Evolutionary conservation across 2,329 filamentous ascomycete species (phyloP).

Genomic region (Cercospora sojina): DNA sequence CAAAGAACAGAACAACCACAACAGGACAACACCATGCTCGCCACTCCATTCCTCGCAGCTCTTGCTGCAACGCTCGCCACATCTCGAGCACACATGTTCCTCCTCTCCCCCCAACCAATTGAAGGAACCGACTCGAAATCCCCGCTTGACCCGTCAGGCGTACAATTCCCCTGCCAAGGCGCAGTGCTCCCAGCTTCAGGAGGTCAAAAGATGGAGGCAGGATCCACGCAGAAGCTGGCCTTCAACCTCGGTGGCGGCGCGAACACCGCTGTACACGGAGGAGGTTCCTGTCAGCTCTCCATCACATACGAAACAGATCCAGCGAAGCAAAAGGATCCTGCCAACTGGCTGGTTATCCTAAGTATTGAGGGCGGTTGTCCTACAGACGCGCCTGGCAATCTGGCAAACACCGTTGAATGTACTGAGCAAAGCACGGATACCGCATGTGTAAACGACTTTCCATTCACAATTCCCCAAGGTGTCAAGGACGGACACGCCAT

Average conservation of each 20-base stretch:
- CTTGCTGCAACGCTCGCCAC: not conserved
- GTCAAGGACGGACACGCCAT: slow-evolving; percentile 75
- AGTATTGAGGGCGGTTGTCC: slow-evolving; percentile 87
- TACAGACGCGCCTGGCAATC: slow-evolving; percentile 58
- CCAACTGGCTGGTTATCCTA: slow-evolving; percentile 85
- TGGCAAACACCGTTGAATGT: slow-evolving; percentile 19
- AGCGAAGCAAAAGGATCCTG: slow-evolving; percentile 53
- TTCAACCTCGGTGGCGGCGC: slow-evolving; percentile 53
- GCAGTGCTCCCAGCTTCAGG: slow-evolving; percentile 49
- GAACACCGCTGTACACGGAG: slow-evolving; percentile 78
- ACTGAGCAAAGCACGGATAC: slow-evolving; percentile 30
- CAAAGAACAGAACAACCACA: not conserved
- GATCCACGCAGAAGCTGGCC: slow-evolving; percentile 59
- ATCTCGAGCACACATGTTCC: slow-evolving; percentile 67
- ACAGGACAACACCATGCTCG: not conserved
- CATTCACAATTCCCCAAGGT: slow-evolving; percentile 68
- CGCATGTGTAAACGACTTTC: slow-evolving; percentile 55
- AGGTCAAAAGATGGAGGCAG: slow-evolving; percentile 59
- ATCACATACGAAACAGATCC: slow-evolving; percentile 75
- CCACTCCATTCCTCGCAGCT: not conserved
- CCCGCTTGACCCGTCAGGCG: slow-evolving; percentile 61
- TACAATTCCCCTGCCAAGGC: slow-evolving; percentile 81
- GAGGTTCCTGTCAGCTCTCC: slow-evolving; percentile 87
- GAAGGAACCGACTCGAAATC: slow-evolving; percentile 53
- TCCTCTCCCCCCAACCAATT: slow-evolving; percentile 67